Evolutionary conservation across 192 early-diverging fungal species (phyloP).

Genomic region (Hyaloraphidium curvatum): DNA sequence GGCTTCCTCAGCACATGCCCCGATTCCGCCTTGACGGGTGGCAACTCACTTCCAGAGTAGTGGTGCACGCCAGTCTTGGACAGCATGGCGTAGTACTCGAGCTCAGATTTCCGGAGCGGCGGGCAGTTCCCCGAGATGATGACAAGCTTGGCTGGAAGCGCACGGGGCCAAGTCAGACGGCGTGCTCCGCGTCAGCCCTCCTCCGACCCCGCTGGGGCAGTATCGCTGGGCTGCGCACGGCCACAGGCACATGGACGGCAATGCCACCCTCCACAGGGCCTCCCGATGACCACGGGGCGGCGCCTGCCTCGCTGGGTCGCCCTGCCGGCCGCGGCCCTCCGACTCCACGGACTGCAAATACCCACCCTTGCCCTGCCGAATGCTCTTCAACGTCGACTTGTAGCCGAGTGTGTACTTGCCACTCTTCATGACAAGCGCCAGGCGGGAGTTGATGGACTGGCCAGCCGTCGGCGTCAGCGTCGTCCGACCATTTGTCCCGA

Average conservation of each 20-base stretch:
- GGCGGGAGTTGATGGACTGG: conserved; percentile 91
- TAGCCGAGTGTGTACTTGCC: conserved; percentile 97
- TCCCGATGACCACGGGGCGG: no score
- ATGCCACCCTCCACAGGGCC: no score
- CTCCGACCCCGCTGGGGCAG: no score
- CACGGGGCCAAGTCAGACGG: no score
- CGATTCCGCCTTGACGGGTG: not conserved
- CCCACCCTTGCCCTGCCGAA: conserved; percentile 84
- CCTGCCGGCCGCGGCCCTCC: not conserved
- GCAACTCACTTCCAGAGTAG: conserved; percentile 81
- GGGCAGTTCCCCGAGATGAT: conserved; percentile 99
- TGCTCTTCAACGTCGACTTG: conserved; percentile 96
- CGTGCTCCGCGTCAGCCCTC: no score
- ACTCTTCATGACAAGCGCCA: conserved; percentile 98
- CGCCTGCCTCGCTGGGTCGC: no score
- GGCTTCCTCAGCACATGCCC: not conserved
- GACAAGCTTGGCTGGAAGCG: conserved; percentile 72
- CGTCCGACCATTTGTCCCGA: no score
- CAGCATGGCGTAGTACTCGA: conserved; percentile 99
- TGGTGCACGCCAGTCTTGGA: conserved; percentile 99
- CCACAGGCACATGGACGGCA: no score
- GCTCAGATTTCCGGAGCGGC: conserved; percentile 97
- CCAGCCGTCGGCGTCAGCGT: no score
- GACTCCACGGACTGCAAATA: conserved; percentile 4
- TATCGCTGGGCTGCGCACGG: no score